A percentile compares a stretch with the other conserved stretches of the same genome.
phyloP scores from a whole-genome alignment of 768 basidiomycete genomes.

The Kondoa malvinella region DNA sequence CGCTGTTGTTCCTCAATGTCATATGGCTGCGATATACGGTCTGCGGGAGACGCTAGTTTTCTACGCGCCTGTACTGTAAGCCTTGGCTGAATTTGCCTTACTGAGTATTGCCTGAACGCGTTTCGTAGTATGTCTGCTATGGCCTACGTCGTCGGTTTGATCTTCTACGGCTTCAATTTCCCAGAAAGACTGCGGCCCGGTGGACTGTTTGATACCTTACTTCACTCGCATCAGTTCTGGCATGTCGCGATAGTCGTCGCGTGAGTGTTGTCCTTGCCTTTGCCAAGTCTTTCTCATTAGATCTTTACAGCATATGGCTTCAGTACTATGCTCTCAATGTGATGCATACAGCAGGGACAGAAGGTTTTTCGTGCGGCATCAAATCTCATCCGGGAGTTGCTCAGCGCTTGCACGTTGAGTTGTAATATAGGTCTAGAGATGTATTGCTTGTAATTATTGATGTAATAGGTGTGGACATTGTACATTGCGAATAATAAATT shows the following conservation, averaged over 20 bases:
- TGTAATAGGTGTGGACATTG: no score
- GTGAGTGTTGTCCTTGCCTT: constrained; percentile 10
- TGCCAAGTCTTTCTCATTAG: not conserved
- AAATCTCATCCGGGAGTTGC: no score
- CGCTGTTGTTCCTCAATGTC: constrained; percentile 26
- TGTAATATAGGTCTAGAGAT: no score
- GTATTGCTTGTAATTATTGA: no score
- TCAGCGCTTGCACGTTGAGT: no score
- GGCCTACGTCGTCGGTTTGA: constrained; percentile 5
- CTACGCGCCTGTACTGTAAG: constrained; percentile 16
- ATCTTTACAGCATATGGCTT: not conserved
- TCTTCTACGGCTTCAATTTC: constrained; percentile 13
- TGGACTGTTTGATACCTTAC: constrained; percentile 13
- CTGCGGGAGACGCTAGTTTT: constrained; percentile 19
- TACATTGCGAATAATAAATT: no score
- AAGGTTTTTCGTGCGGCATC: not conserved
- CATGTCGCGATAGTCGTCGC: constrained; percentile 12
- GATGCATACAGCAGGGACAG: not conserved
- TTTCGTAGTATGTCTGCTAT: not conserved
- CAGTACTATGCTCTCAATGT: not conserved
- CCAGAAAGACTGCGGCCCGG: constrained; percentile 17
- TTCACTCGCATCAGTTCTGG: constrained; percentile 17
- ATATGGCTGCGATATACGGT: constrained; percentile 22
- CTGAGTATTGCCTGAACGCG: not conserved
- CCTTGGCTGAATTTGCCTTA: constrained; percentile 7